A percentile compares a stretch with the other conserved stretches of the same genome.
These are phyloP conservation scores for Schrenkiella parvula DNA, from an alignment of 345 rosid species.

Conservation along the genomic window DNA sequence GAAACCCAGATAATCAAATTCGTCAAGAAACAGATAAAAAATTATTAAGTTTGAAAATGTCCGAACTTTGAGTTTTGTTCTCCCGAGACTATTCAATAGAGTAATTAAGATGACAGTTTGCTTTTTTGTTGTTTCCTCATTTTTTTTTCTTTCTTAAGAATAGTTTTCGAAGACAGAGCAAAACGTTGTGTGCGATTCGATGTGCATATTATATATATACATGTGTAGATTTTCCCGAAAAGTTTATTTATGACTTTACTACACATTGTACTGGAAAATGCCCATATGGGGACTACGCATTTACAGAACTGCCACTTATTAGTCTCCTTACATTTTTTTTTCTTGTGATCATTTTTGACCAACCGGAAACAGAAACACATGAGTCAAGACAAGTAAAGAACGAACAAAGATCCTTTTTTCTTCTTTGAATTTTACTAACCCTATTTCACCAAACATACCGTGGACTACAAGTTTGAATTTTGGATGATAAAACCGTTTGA, in stretches of 20 bases:
- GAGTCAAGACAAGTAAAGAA: neutral
- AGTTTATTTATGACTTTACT: neutral
- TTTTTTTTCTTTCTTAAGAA: neutral
- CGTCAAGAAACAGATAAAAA: neutral
- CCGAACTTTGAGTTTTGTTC: neutral
- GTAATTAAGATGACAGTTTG: constrained; percentile 8
- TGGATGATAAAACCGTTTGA: neutral
- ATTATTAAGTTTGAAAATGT: neutral
- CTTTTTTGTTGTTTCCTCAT: neutral
- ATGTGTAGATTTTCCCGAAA: neutral
- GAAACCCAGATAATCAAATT: neutral
- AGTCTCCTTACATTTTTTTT: neutral
- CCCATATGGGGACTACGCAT: neutral
- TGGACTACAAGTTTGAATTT: neutral
- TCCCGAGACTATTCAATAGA: neutral
- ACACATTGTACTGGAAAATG: neutral
- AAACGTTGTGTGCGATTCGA: constrained; percentile 5
- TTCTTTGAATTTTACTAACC: too few relatives aligned
- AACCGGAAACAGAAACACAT: too few relatives aligned
- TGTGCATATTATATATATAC: constrained; percentile 12
- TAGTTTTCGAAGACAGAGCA: constrained; percentile 23
- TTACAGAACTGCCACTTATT: constrained; percentile 7
- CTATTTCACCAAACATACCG: too few relatives aligned
- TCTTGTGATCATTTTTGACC: too few relatives aligned
- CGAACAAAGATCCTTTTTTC: neutral